Conservation (phyloP, 208 protist genomes). For the Wallacemonas sp. region DNA sequence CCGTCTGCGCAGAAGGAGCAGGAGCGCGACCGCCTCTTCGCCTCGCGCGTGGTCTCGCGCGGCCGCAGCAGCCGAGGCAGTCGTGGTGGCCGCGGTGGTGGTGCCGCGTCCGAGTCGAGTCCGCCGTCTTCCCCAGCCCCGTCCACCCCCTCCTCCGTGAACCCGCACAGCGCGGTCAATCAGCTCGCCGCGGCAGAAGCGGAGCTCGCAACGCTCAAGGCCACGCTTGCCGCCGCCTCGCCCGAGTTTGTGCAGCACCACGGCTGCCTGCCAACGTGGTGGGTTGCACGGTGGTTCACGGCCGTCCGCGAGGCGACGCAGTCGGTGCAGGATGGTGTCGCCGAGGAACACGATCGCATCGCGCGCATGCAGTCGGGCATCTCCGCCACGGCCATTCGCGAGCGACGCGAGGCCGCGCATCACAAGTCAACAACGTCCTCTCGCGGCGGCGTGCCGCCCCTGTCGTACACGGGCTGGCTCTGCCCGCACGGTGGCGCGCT, state of each 20-base stretch:
- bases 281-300: slow-evolving; percentile 71
- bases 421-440: slow-evolving; percentile 3
- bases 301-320: slow-evolving; percentile 36
- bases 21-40: slow-evolving; percentile 35
- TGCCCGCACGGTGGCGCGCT: slow-evolving; percentile 64
- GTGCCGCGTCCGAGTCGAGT: background rate
- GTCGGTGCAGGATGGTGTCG: slow-evolving; percentile 3
- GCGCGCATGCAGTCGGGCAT: slow-evolving; percentile 15
- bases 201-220: slow-evolving; percentile 25
- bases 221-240: slow-evolving; percentile 17
- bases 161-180: slow-evolving; percentile 28
- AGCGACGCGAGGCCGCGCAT: slow-evolving; percentile 10
- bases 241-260: slow-evolving; percentile 29
- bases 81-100: slow-evolving; percentile 19
- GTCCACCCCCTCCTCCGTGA: background rate
- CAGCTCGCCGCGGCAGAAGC: slow-evolving; percentile 40
- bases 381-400: slow-evolving; percentile 9
- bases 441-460: slow-evolving; percentile 22
- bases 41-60: slow-evolving; percentile 29
- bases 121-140: background rate
- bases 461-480: slow-evolving; percentile 39
- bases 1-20: slow-evolving; percentile 35
- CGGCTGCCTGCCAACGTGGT: slow-evolving; percentile 82
- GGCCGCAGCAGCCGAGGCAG: slow-evolving; percentile 19
- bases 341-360: slow-evolving; percentile 18